Conservation (phyloP, 306 rosid species). For the Cucurbita moschata region DNA sequence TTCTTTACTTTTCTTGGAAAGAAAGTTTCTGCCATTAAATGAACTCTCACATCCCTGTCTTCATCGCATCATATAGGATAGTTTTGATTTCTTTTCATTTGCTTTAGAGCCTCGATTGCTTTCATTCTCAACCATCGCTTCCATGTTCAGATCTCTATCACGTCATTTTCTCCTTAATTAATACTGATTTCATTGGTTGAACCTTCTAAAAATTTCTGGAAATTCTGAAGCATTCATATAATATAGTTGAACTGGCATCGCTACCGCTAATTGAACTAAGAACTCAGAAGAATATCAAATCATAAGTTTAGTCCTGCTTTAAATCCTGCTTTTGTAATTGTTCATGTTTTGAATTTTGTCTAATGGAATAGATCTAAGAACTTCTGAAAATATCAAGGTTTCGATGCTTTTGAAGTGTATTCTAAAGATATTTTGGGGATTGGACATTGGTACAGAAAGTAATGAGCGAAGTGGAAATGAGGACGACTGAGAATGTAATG, state of each 20-base stretch:
- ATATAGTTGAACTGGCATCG: too few relatives aligned
- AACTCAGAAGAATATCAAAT: too few relatives aligned
- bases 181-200: too few relatives aligned
- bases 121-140: background rate
- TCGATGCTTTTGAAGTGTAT: too few relatives aligned
- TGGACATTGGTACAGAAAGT: conserved; percentile 35
- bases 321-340: too few relatives aligned
- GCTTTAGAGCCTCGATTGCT: background rate
- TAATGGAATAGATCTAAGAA: too few relatives aligned
- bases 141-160: background rate
- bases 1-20: background rate
- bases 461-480: conserved; percentile 71
- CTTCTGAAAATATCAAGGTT: too few relatives aligned
- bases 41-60: background rate
- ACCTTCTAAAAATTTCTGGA: background rate
- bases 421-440: background rate
- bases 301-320: too few relatives aligned
- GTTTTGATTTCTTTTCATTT: background rate
- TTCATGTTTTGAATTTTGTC: too few relatives aligned
- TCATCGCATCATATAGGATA: background rate
- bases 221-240: too few relatives aligned
- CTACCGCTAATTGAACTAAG: too few relatives aligned
- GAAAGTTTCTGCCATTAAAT: background rate
- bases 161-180: background rate
- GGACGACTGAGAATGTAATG: conserved; percentile 59